Evolutionary conservation across 768 basidiomycete species (phyloP).

Genomic region (Floccularia luteovirens): DNA sequence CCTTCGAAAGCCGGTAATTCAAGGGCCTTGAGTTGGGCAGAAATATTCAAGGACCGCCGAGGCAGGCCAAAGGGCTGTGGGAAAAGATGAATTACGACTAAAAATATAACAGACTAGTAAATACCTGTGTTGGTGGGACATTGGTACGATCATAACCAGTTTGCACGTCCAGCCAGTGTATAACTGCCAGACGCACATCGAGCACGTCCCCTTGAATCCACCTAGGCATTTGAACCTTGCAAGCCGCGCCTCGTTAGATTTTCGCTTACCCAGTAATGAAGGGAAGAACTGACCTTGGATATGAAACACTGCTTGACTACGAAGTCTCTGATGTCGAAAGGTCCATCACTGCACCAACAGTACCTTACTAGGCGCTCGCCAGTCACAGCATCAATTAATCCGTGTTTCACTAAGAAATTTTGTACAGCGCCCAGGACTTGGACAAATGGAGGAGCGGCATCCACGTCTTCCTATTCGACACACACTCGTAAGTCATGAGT

Average conservation of each 20-base stretch:
- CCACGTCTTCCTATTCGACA: constrained; percentile 61
- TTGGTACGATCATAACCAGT: constrained; percentile 10
- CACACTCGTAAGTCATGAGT: too few species aligned
- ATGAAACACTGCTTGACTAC: constrained; percentile 88
- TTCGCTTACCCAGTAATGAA: constrained; percentile 2
- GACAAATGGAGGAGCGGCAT: constrained; percentile 69
- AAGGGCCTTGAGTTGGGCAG: constrained; percentile 69
- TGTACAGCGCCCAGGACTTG: constrained; percentile 58
- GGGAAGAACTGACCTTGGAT: constrained; percentile 37
- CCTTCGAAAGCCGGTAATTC: constrained; percentile 73
- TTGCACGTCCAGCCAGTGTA: constrained; percentile 30
- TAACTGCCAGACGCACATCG: constrained; percentile 62
- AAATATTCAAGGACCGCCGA: constrained; percentile 51
- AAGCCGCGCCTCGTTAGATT: constrained; percentile 1
- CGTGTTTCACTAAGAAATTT: constrained; percentile 62
- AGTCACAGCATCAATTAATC: constrained; percentile 54
- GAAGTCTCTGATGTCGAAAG: constrained; percentile 79
- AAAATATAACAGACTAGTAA: too few species aligned
- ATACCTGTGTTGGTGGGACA: constrained; percentile 12
- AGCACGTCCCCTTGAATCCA: constrained; percentile 73
- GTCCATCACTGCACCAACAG: constrained; percentile 82
- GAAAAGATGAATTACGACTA: too few species aligned
- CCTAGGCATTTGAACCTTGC: constrained; percentile 55
- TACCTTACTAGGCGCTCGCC: constrained; percentile 54
- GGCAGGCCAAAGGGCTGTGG: too few species aligned